Conservation (phyloP, 148 eudicot species). For the Fagopyrum homotropicum region DNA sequence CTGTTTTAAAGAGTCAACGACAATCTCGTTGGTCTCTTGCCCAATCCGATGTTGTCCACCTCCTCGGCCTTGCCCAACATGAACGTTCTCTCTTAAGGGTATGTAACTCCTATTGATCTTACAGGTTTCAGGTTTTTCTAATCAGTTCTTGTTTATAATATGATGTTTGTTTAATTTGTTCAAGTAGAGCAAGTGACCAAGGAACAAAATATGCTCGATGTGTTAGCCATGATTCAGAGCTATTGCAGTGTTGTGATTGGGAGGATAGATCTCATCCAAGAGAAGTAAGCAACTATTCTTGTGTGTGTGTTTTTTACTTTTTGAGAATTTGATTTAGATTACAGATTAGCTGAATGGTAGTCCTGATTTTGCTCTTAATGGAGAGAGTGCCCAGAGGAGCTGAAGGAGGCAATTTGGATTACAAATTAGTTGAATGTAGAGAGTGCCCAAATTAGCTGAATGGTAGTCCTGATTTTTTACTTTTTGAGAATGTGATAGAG, state of each 20-base stretch:
- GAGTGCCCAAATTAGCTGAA: not conserved
- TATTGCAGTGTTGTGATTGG: slow-evolving; percentile 40
- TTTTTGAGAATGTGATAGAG: too few species aligned
- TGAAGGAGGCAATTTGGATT: slow-evolving; percentile 40
- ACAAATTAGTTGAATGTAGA: too few species aligned
- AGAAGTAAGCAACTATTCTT: slow-evolving; percentile 22
- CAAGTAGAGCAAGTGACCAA: slow-evolving; percentile 66
- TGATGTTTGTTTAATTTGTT: not conserved
- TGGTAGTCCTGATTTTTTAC: not conserved
- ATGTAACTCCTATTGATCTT: too few species aligned
- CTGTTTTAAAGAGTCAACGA: too few species aligned
- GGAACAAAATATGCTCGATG: slow-evolving; percentile 64
- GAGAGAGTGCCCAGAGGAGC: slow-evolving; percentile 79
- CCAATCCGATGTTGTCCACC: too few species aligned
- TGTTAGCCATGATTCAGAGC: slow-evolving; percentile 39
- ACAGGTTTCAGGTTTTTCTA: too few species aligned
- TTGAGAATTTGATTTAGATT: not conserved
- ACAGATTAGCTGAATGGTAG: not conserved
- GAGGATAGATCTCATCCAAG: slow-evolving; percentile 43
- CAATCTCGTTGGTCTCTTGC: too few species aligned
- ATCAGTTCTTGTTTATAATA: not conserved
- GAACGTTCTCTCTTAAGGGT: too few species aligned
- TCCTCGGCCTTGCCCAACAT: too few species aligned
- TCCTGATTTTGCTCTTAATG: not conserved
- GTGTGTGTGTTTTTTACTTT: not conserved